These are phyloP conservation scores for Cudoniella acicularis DNA, from an alignment of 495 filamentous ascomycete genomes.

Conservation along the genomic window DNA sequence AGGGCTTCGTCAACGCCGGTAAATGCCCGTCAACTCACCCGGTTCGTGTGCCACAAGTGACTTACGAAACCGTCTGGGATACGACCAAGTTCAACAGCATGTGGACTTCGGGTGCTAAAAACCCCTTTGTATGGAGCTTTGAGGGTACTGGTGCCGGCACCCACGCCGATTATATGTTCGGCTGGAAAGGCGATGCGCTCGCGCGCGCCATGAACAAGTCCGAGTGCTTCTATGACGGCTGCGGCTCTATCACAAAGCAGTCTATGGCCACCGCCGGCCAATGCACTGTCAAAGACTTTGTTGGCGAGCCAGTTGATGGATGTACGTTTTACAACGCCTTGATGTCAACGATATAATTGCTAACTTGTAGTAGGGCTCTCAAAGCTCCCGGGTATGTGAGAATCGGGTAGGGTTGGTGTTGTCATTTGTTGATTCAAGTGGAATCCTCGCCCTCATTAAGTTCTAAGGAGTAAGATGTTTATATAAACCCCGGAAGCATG, in stretches of 20 bases:
- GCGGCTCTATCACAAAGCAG: conserved; percentile 3
- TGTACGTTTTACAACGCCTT: background rate
- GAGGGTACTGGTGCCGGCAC: background rate
- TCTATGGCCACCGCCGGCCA: background rate
- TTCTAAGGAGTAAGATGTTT: no score
- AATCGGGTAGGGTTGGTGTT: no score
- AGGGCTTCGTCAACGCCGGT: background rate
- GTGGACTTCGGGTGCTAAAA: background rate
- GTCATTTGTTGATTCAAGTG: no score
- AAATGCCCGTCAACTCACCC: conserved; percentile 1
- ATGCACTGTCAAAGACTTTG: background rate
- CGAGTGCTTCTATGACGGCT: conserved; percentile 8
- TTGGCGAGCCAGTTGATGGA: background rate
- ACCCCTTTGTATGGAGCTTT: conserved; percentile 5
- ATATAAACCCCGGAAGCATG: no score
- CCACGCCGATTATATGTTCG: conserved; percentile 6
- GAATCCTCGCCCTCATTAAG: no score
- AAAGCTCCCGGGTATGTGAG: background rate
- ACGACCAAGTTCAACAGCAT: conserved; percentile 7
- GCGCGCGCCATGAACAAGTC: background rate
- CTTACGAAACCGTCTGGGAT: conserved; percentile 4
- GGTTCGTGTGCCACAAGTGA: conserved; percentile 2
- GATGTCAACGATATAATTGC: background rate
- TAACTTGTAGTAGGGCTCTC: conserved; percentile 5
- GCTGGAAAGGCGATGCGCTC: conserved; percentile 5